A percentile compares a stretch with the other conserved stretches of the same genome.
These are phyloP conservation scores for barrel medic (Medicago truncatula) DNA, from an alignment of 306 rosid species.

Conservation along the genomic window DNA sequence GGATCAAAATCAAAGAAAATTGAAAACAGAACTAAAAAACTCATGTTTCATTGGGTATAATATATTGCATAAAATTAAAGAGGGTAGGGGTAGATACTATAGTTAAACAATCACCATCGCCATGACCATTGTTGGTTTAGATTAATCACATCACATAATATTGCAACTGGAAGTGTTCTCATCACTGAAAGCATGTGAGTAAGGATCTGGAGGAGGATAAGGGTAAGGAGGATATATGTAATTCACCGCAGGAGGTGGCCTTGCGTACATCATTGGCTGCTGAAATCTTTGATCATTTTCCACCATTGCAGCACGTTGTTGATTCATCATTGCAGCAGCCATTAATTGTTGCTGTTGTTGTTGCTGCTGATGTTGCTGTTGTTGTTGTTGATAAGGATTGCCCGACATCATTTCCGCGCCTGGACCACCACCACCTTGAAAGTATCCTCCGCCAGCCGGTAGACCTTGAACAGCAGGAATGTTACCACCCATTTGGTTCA, in stretches of 20 bases:
- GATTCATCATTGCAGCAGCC: constrained; percentile 76
- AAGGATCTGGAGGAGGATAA: constrained; percentile 46
- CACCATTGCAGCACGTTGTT: constrained; percentile 52
- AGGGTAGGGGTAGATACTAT: neutral
- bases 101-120: constrained; percentile 33
- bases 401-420: constrained; percentile 57
- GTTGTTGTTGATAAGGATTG: constrained; percentile 61
- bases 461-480: constrained; percentile 76
- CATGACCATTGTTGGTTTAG: neutral
- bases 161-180: constrained; percentile 89
- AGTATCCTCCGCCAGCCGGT: constrained; percentile 62
- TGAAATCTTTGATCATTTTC: constrained; percentile 74
- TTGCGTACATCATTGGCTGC: constrained; percentile 76
- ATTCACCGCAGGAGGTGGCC: constrained; percentile 66
- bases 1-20: constrained; percentile 35
- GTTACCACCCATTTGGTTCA: constrained; percentile 58
- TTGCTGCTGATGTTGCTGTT: constrained; percentile 50
- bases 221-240: constrained; percentile 58
- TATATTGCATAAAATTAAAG: constrained; percentile 41
- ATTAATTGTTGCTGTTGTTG: constrained; percentile 54
- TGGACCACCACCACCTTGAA: constrained; percentile 54
- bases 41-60: constrained; percentile 62
- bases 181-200: constrained; percentile 75
- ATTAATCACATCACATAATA: constrained; percentile 85
- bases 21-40: constrained; percentile 37